Evolutionary conservation across 2,329 filamentous ascomycete genomes (phyloP).

Genomic region (Thielaviopsis punctulata): DNA sequence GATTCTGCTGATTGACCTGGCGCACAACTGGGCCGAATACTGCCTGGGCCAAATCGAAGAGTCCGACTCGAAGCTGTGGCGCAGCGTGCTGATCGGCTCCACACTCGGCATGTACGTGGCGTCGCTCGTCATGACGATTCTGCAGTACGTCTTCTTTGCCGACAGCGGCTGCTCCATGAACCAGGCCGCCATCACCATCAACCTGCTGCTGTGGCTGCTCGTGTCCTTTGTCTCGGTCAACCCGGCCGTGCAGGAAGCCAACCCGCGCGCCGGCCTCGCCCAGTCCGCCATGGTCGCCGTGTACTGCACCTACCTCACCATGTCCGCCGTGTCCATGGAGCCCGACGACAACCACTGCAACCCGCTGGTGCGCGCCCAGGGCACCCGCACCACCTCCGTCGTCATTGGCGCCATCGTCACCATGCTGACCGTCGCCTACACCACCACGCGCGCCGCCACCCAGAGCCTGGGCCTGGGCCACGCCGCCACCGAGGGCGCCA

Average conservation of each 20-base stretch:
- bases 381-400: conserved; percentile 76
- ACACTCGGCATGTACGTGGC: conserved; percentile 86
- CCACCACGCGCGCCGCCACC: conserved; percentile 87
- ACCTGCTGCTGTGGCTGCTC: conserved; percentile 64
- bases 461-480: conserved; percentile 64
- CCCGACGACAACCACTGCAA: conserved; percentile 90
- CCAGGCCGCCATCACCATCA: conserved; percentile 87
- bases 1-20: conserved; percentile 82
- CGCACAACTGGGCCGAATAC: conserved; percentile 93
- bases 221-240: conserved; percentile 79
- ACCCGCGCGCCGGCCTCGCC: conserved; percentile 85
- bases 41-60: conserved; percentile 88
- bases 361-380: conserved; percentile 68
- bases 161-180: conserved; percentile 76
- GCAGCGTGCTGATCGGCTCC: conserved; percentile 73
- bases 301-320: conserved; percentile 96
- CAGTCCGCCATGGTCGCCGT: conserved; percentile 93
- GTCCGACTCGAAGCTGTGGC: conserved; percentile 70
- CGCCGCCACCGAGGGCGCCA: conserved; percentile 17
- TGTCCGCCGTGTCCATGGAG: conserved; percentile 98
- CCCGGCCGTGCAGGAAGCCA: conserved; percentile 75
- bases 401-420: conserved; percentile 89
- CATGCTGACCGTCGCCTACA: conserved; percentile 93
- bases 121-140: conserved; percentile 80
- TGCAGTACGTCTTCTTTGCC: conserved; percentile 97